Percentiles rank a stretch among this genome's conserved stretches.
These are phyloP conservation scores for Pseudogymnoascus sp. DNA, from an alignment of 2,329 filamentous ascomycete genomes.

Conservation along the genomic window DNA sequence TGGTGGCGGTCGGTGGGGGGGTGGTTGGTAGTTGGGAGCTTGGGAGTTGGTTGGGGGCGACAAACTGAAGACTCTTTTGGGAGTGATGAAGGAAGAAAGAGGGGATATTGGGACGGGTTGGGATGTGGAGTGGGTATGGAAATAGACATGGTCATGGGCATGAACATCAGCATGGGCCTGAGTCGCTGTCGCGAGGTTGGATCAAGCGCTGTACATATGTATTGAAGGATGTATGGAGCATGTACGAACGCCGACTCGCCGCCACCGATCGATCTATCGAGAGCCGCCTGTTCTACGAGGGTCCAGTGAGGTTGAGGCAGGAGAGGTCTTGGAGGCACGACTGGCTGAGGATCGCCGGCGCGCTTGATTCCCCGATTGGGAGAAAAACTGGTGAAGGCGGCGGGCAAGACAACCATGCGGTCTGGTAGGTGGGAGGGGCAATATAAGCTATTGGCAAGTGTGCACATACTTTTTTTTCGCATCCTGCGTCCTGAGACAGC, in stretches of 20 bases:
- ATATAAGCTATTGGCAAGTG: not conserved
- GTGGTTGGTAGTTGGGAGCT: not conserved
- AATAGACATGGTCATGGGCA: not conserved
- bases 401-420: not conserved
- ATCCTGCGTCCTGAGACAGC: not conserved
- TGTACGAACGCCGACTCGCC: not conserved
- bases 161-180: not conserved
- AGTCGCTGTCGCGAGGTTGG: not conserved
- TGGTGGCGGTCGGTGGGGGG: not conserved
- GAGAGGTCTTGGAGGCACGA: not conserved
- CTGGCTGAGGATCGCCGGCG: not conserved
- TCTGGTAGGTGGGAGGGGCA: not conserved
- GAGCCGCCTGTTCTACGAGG: not conserved
- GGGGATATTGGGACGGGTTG: not conserved
- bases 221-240: not conserved
- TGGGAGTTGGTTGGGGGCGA: not conserved
- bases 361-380: not conserved
- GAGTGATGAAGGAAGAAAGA: not conserved
- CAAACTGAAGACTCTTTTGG: not conserved
- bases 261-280: constrained; percentile 6
- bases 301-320: not conserved
- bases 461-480: not conserved
- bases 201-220: not conserved
- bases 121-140: not conserved
- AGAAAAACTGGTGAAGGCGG: not conserved